Evolutionary conservation across 176 grass and related monocot genomes (phyloP), one percentile per base, ranked within the genome.

Genomic region (Phoenix roebelenii): DNA sequence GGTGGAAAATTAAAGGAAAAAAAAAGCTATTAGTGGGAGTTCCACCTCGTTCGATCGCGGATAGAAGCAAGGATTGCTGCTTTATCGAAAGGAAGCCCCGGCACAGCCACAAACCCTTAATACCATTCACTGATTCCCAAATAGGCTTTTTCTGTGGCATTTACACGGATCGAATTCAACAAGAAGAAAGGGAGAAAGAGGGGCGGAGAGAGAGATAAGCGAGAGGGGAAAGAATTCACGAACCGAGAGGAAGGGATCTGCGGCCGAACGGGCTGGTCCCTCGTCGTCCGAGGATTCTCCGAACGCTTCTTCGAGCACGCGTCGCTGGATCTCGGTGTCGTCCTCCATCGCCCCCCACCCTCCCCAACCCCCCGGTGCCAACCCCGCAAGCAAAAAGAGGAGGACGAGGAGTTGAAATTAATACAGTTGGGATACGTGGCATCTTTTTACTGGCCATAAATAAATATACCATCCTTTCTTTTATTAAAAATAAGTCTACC

Each of bases 81-180:
- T 61, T 67, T 49, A 39, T 48, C 20, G 58, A 63, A 59, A 90
- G 82, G 64, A 90, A 85, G 39, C 49, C 15, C 3, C 59, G 15
- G 82, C 87, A 85, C 39, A 79, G 64, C 87, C 78, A 90, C 59
- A 90, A 23, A 18, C 82, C 82, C 54, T 61, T 76, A 5, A 85
- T 29, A 18, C 23, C 75, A 53, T 54, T 23, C 59, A 79, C 75
- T 5, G 70, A 70, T 55, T 70, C 75, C 82, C 87, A 90, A 14
- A 15, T 66, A 72, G 64, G 67, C 18, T 22, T 4, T 23, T 18
- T 39, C 59, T 17, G 49, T 22, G 52, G 15, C 5, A n/a, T 9
- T 12, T 20, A 61, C n/a, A 61, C n/a, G 3, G 5, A 26, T 25
- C 20, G 4, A 25, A 19, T 44, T 44, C 35, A 5, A 23, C 19